These are phyloP conservation scores for Senna tora DNA, from an alignment of 306 rosid genomes.

Conservation along the genomic window DNA sequence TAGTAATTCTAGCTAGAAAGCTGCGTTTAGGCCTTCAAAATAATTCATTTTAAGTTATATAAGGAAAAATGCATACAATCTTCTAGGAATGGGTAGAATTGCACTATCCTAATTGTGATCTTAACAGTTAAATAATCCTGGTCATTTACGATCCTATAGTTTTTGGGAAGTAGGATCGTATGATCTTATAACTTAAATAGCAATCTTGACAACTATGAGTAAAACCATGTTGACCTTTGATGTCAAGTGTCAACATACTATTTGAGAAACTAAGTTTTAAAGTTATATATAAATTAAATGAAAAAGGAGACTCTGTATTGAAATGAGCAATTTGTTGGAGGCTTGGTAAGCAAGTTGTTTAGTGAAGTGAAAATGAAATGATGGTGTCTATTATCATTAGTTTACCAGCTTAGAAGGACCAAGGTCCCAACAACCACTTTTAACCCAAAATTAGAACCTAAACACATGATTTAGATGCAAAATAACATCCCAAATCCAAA, in stretches of 20 bases:
- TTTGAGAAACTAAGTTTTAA: conserved; percentile 8
- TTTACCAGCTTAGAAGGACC: conserved; percentile 9
- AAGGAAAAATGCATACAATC: too few relatives aligned
- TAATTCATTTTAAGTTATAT: too few relatives aligned
- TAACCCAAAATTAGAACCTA: conserved; percentile 10
- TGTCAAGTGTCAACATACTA: conserved; percentile 19
- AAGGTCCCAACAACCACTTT: conserved; percentile 22
- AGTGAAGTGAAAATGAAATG: conserved; percentile 20
- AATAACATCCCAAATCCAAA: conserved; percentile 34
- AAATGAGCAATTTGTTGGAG: conserved; percentile 9
- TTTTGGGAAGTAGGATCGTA: too few relatives aligned
- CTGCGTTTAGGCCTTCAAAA: too few relatives aligned
- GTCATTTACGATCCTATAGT: too few relatives aligned
- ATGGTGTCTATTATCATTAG: neutral
- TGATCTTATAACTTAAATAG: too few relatives aligned
- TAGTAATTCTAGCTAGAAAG: too few relatives aligned
- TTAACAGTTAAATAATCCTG: too few relatives aligned
- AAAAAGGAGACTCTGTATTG: conserved; percentile 5
- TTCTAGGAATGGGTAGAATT: too few relatives aligned
- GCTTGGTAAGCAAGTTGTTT: conserved; percentile 23
- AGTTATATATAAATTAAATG: neutral
- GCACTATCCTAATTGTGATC: too few relatives aligned
- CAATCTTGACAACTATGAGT: neutral
- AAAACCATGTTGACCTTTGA: conserved; percentile 3
- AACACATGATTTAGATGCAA: conserved; percentile 5